phyloP scores from a whole-genome alignment of 2,329 filamentous ascomycete genomes.

The Fusarium sp. region DNA sequence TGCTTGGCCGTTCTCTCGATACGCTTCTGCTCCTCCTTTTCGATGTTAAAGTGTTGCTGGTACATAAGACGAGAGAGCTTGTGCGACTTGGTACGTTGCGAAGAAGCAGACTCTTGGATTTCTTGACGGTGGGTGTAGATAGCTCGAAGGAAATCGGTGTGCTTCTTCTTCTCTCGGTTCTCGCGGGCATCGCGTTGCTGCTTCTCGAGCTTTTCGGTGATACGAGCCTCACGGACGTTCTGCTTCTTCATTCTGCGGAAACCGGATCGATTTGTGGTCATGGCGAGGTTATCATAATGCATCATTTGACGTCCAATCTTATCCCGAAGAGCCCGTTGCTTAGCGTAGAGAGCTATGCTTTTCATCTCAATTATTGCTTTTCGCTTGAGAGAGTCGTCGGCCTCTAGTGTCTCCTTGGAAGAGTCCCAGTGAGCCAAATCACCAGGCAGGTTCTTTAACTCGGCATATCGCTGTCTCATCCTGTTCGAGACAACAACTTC shows the following conservation, averaged over 20 bases:
- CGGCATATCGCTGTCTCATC: constrained; percentile 83
- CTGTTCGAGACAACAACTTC: constrained; percentile 91
- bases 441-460: constrained; percentile 83
- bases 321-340: constrained; percentile 86
- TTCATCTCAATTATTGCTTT: constrained; percentile 97
- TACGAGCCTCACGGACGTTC: constrained; percentile 90
- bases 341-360: constrained; percentile 84
- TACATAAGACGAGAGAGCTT: constrained; percentile 93
- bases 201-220: constrained; percentile 99
- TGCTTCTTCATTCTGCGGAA: constrained; percentile 98
- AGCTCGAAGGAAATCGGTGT: constrained; percentile 88
- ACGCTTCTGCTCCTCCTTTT: constrained; percentile 99
- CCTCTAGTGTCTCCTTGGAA: constrained; percentile 70
- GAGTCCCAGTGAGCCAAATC: constrained; percentile 91
- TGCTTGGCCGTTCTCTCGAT: constrained; percentile 98
- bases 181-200: constrained; percentile 97
- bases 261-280: constrained; percentile 91
- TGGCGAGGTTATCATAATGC: constrained; percentile 93
- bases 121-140: constrained; percentile 85
- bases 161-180: constrained; percentile 97
- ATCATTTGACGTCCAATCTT: constrained; percentile 92
- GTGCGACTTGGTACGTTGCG: constrained; percentile 78
- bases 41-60: constrained; percentile 91
- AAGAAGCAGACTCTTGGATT: constrained; percentile 72
- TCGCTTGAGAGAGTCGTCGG: constrained; percentile 84